A percentile compares a stretch with the other conserved stretches of the same genome.
Conservation (phyloP, 2,329 filamentous ascomycete genomes). For the Penicillium vulpinum region DNA sequence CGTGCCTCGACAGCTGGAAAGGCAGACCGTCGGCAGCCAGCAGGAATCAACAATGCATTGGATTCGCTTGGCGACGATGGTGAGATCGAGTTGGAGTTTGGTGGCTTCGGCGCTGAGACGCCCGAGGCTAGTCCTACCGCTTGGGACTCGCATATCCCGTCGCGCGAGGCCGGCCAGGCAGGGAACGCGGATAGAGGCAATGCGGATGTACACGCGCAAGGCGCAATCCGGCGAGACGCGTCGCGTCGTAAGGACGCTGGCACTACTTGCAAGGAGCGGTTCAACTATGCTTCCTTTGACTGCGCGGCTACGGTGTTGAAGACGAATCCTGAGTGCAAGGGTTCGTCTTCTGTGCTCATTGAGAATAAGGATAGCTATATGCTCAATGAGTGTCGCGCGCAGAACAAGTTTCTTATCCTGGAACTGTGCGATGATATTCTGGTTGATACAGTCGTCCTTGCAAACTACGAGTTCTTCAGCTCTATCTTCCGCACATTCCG, state of each 20-base stretch:
- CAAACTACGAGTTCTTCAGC: constrained; percentile 98
- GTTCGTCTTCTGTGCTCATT: constrained; percentile 81
- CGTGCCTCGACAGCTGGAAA: constrained; percentile 52
- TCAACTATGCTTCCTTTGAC: constrained; percentile 97
- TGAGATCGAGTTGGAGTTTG: constrained; percentile 77
- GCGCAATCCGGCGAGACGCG: constrained; percentile 52
- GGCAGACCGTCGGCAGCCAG: constrained; percentile 49
- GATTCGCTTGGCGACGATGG: constrained; percentile 83
- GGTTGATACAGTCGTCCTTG: constrained; percentile 93
- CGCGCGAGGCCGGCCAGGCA: constrained; percentile 18
- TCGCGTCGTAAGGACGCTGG: constrained; percentile 87
- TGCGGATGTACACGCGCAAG: constrained; percentile 41
- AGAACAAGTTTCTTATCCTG: constrained; percentile 91
- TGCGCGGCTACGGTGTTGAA: constrained; percentile 92
- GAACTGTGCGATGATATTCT: constrained; percentile 85
- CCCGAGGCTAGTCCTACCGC: constrained; percentile 38
- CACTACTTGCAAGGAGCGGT: constrained; percentile 95
- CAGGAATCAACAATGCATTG: constrained; percentile 64
- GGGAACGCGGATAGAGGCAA: constrained; percentile 4
- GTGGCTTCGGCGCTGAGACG: constrained; percentile 57
- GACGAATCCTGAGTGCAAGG: constrained; percentile 81
- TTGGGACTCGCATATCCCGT: constrained; percentile 33
- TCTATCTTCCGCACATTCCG: constrained; percentile 91
- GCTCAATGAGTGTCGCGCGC: constrained; percentile 82
- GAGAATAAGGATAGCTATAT: constrained; percentile 99